Conservation (phyloP, 441 rosid species). For the Populus hybrid region DNA sequence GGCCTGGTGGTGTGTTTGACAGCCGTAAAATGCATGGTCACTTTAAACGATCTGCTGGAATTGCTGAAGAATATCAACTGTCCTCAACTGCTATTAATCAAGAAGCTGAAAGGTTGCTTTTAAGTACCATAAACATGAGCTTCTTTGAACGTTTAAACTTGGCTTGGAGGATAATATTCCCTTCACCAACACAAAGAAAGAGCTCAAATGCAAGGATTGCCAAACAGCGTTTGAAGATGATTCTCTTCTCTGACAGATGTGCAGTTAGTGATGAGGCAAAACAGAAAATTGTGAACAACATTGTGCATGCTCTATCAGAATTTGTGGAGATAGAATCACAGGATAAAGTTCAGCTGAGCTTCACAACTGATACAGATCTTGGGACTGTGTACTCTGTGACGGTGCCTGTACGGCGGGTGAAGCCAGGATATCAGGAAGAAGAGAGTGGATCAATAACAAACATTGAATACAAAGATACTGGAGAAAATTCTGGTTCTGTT, state of each 20-base stretch:
- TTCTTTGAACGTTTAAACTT: conserved; percentile 81
- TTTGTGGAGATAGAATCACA: conserved; percentile 98
- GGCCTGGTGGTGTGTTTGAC: conserved; percentile 36
- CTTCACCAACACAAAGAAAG: conserved; percentile 60
- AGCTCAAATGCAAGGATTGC: conserved; percentile 95
- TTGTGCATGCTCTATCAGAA: conserved; percentile 79
- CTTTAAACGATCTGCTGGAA: conserved; percentile 39
- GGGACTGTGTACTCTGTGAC: conserved; percentile 95
- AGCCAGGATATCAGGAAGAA: conserved; percentile 71
- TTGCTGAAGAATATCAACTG: conserved; percentile 52
- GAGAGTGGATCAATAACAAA: conserved; percentile 68
- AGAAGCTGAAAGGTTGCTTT: conserved; percentile 74
- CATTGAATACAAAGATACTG: conserved; percentile 69
- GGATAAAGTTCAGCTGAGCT: conserved; percentile 92
- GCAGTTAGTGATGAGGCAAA: conserved; percentile 95
- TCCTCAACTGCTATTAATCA: conserved; percentile 50
- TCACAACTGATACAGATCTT: conserved; percentile 76
- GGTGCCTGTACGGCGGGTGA: conserved; percentile 89
- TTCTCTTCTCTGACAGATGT: conserved; percentile 95
- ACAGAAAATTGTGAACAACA: conserved; percentile 78
- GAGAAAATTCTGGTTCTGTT: conserved; percentile 71
- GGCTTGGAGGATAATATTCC: conserved; percentile 96
- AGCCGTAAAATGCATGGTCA: conserved; percentile 25
- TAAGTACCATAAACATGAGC: conserved; percentile 70
- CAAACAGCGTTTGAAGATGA: conserved; percentile 94